Evolutionary conservation across 2,329 filamentous ascomycete species (phyloP).

Genomic region (Claviceps maximensis): DNA sequence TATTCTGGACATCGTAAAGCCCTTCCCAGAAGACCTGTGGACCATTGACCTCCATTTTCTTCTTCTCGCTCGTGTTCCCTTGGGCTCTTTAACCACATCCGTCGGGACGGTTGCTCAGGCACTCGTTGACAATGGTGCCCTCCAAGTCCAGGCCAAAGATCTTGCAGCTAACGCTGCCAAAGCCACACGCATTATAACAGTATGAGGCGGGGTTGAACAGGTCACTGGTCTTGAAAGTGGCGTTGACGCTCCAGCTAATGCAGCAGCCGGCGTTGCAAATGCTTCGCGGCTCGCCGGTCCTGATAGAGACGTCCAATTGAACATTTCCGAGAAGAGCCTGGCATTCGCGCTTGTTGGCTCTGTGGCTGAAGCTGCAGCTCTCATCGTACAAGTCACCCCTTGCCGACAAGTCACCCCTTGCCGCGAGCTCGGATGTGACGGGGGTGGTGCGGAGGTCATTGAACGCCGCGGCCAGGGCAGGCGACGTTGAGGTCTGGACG

Average conservation of each 20-base stretch:
- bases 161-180: slow-evolving; percentile 1
- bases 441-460: slow-evolving; percentile 1
- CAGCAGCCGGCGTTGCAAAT: slow-evolving; percentile 4
- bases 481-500: slow-evolving; percentile 3
- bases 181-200: not conserved
- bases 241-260: slow-evolving; percentile 6
- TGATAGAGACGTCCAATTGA: slow-evolving; percentile 1
- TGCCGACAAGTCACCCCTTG: too few species aligned
- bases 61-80: too few species aligned
- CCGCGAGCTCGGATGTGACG: not conserved
- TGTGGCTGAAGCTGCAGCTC: not conserved
- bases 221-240: slow-evolving; percentile 1
- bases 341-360: not conserved
- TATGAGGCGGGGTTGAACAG: slow-evolving; percentile 1
- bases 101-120: slow-evolving; percentile 3
- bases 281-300: slow-evolving; percentile 2
- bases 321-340: not conserved
- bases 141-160: not conserved
- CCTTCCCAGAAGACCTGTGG: too few species aligned
- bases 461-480: slow-evolving; percentile 1
- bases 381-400: not conserved
- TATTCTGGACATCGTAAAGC: too few species aligned
- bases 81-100: not conserved
- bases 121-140: slow-evolving; percentile 2
- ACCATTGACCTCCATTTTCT: too few species aligned